Percentiles rank a stretch among this genome's conserved stretches.
Evolutionary conservation across 495 filamentous ascomycete species (phyloP).

Genomic region (Penicillium malachiteum): DNA sequence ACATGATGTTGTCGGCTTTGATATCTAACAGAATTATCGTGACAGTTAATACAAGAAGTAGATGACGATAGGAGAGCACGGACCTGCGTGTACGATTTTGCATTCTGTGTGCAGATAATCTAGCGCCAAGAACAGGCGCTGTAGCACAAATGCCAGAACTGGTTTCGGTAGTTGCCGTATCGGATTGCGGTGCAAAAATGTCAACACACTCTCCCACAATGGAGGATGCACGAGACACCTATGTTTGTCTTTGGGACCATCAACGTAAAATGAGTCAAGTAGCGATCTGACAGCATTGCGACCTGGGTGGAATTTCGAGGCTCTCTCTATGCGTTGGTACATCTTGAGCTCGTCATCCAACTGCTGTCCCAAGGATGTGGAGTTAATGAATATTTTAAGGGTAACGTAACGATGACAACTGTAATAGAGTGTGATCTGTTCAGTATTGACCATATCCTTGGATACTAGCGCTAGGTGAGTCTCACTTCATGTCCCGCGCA

Average conservation of each 20-base stretch:
- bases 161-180: conserved; percentile 19
- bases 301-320: conserved; percentile 23
- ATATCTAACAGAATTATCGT: conserved; percentile 25
- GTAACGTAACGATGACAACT: conserved; percentile 30
- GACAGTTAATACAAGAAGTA: background rate
- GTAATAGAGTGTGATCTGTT: too few relatives aligned
- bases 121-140: conserved; percentile 38
- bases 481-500: conserved; percentile 33
- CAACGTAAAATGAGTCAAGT: conserved; percentile 34
- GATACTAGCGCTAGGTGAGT: too few relatives aligned
- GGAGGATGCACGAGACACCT: conserved; percentile 40
- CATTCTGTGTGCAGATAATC: conserved; percentile 48
- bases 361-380: conserved; percentile 21
- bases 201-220: conserved; percentile 38
- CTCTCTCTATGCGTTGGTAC: conserved; percentile 23
- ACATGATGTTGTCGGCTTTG: conserved; percentile 38
- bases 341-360: conserved; percentile 33
- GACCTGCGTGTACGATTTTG: conserved; percentile 45
- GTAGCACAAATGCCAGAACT: conserved; percentile 25
- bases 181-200: conserved; percentile 33
- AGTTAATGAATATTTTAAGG: conserved; percentile 33
- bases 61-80: background rate
- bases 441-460: too few relatives aligned
- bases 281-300: conserved; percentile 20
- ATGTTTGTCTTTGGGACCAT: conserved; percentile 36